These are phyloP conservation scores for Thymus quinquecostatus DNA, from an alignment of 257 asterid species.

Conservation along the genomic window DNA sequence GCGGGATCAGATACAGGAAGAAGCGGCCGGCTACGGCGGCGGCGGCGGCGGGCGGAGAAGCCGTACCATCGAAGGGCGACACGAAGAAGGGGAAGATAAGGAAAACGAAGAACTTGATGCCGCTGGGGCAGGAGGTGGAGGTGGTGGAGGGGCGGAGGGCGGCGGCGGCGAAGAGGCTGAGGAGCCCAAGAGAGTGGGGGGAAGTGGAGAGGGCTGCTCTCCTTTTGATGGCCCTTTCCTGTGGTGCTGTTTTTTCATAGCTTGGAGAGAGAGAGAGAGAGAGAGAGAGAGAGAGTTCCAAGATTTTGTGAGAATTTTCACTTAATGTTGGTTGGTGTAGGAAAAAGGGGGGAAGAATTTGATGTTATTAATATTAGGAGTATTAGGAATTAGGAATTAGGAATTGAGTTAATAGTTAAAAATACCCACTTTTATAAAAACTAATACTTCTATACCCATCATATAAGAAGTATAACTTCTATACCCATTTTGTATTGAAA, in stretches of 20 bases:
- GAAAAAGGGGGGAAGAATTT: background rate
- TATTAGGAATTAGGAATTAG: background rate
- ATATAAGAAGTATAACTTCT: no score
- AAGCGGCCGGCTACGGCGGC: slow-evolving; percentile 37
- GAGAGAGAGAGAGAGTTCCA: background rate
- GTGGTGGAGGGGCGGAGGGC: slow-evolving; percentile 34
- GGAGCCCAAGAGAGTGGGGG: slow-evolving; percentile 46
- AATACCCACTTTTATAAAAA: no score
- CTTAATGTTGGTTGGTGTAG: slow-evolving; percentile 12
- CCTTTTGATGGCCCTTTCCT: slow-evolving; percentile 71
- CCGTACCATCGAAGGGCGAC: background rate
- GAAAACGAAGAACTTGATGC: slow-evolving; percentile 43
- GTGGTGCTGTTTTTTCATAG: slow-evolving; percentile 63
- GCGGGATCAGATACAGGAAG: slow-evolving; percentile 73
- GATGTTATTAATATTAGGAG: background rate
- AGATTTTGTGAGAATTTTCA: background rate
- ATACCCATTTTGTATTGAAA: no score
- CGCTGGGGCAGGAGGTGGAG: slow-evolving; percentile 45
- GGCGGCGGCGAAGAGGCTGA: slow-evolving; percentile 32
- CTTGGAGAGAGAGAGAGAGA: no score
- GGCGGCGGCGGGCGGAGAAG: slow-evolving; percentile 7
- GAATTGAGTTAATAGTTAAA: no score
- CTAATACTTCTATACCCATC: no score
- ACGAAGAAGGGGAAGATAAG: slow-evolving; percentile 35
- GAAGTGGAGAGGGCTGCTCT: slow-evolving; percentile 80